These are phyloP conservation scores for Penicillium robsamsonii DNA, from an alignment of 495 filamentous ascomycete species.

Conservation along the genomic window DNA sequence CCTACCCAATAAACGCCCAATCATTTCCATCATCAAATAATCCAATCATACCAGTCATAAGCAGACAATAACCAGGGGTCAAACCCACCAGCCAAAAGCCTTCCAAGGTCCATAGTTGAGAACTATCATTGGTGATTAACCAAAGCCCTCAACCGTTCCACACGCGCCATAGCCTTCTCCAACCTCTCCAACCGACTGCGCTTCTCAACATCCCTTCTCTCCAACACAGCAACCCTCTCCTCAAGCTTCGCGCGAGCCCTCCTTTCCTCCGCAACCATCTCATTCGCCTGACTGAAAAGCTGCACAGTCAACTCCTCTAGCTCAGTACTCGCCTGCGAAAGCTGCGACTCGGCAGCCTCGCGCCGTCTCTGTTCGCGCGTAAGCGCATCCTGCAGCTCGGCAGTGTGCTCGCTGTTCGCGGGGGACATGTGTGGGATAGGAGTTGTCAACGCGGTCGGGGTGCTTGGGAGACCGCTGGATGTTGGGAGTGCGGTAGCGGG, in stretches of 20 bases:
- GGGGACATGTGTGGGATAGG: conserved; percentile 19
- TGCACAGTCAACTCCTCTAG: conserved; percentile 85
- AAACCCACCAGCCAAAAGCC: not conserved
- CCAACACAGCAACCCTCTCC: conserved; percentile 66
- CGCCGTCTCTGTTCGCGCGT: conserved; percentile 69
- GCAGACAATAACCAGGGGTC: not conserved
- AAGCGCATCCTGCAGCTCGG: conserved; percentile 68
- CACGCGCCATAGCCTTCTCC: conserved; percentile 72
- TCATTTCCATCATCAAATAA: conserved; percentile 14
- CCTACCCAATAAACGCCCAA: conserved; percentile 12
- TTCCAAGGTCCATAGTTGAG: not conserved
- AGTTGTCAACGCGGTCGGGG: conserved; percentile 24
- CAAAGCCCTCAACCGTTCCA: conserved; percentile 72
- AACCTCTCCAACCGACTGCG: conserved; percentile 65
- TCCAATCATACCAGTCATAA: conserved; percentile 25
- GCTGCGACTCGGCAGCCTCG: conserved; percentile 67
- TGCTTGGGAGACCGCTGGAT: conserved; percentile 37
- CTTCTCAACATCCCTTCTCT: conserved; percentile 70
- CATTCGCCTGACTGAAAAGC: conserved; percentile 91
- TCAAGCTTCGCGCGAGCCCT: conserved; percentile 76
- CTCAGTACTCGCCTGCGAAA: conserved; percentile 70
- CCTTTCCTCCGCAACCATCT: conserved; percentile 93
- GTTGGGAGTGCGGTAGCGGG: conserved; percentile 31
- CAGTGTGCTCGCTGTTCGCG: conserved; percentile 35
- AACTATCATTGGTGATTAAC: conserved; percentile 45